phyloP scores from a whole-genome alignment of 2,329 filamentous ascomycete genomes.

The Simplicillium sp. region DNA sequence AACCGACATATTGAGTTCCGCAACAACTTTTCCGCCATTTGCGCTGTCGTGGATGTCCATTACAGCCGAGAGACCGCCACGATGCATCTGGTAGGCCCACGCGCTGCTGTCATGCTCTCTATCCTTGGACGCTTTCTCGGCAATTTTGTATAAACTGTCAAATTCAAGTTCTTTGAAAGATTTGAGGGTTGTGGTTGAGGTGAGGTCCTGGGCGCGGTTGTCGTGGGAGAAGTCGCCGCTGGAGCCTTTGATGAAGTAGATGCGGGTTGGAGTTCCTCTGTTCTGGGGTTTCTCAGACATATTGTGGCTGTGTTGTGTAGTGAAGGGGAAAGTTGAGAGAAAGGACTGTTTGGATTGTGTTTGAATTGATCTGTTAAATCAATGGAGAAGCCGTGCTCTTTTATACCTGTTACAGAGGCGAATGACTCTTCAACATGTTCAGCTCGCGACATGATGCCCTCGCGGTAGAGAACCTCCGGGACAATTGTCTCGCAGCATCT shows the following conservation, averaged over 20 bases:
- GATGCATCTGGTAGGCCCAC: neutral
- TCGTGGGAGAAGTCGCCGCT: neutral
- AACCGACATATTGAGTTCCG: neutral
- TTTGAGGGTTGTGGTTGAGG: neutral
- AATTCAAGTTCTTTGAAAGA: neutral
- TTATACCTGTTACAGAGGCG: neutral
- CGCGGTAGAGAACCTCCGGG: too few relatives aligned
- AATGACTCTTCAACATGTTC: neutral
- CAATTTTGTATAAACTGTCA: neutral
- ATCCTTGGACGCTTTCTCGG: neutral
- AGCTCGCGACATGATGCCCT: neutral
- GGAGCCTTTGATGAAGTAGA: neutral
- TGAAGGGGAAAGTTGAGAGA: too few relatives aligned
- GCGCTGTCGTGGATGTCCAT: neutral
- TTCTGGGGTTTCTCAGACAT: neutral
- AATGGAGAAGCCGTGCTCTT: neutral
- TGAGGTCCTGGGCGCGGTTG: neutral
- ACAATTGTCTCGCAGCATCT: neutral
- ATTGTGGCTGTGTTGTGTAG: too few relatives aligned
- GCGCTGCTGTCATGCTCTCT: neutral
- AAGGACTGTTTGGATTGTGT: neutral
- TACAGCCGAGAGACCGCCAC: neutral
- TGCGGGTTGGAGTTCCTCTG: neutral
- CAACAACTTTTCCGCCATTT: neutral
- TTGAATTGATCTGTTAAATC: neutral